phyloP scores from a whole-genome alignment of 1,284 basidiomycete species.

The Naganishia sp. region DNA sequence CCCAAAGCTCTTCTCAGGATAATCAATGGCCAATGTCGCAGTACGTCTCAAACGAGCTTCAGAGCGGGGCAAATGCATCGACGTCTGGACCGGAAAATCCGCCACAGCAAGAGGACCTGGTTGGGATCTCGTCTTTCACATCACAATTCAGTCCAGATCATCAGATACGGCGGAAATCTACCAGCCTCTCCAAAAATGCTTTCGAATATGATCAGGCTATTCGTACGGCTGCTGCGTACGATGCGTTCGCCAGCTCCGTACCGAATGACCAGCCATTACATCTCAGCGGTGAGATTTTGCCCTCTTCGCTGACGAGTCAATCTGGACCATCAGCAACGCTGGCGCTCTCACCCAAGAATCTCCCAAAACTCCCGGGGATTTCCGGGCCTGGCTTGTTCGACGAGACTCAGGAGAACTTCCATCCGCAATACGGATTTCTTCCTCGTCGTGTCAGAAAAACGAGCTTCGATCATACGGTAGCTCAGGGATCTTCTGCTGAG shows the following conservation, averaged over 20 bases:
- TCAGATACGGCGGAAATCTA: constrained; percentile 1
- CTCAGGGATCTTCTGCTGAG: constrained; percentile 35
- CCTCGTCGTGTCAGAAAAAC: constrained; percentile 79
- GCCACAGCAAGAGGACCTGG: constrained; percentile 13
- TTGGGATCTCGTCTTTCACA: constrained; percentile 16
- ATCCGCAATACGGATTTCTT: constrained; percentile 63
- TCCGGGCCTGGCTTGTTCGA: constrained; percentile 49
- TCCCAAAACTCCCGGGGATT: constrained; percentile 47
- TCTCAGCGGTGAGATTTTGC: constrained; percentile 22
- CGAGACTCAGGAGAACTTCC: constrained; percentile 51
- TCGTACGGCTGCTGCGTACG: constrained; percentile 36
- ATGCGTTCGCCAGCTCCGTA: constrained; percentile 35
- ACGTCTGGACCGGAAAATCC: not conserved
- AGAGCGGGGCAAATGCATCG: not conserved
- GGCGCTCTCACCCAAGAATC: constrained; percentile 24
- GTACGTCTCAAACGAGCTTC: constrained; percentile 6
- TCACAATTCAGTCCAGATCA: constrained; percentile 21
- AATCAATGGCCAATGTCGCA: constrained; percentile 8
- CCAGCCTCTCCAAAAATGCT: constrained; percentile 14
- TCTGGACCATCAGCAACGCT: constrained; percentile 23
- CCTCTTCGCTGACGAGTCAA: constrained; percentile 24
- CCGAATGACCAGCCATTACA: constrained; percentile 30
- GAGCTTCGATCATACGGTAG: constrained; percentile 85
- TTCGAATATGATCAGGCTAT: constrained; percentile 38
- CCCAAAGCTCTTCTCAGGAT: constrained; percentile 10